Evolutionary conservation across 345 rosid genomes (phyloP).

Genomic region (Populus pruinosa): DNA sequence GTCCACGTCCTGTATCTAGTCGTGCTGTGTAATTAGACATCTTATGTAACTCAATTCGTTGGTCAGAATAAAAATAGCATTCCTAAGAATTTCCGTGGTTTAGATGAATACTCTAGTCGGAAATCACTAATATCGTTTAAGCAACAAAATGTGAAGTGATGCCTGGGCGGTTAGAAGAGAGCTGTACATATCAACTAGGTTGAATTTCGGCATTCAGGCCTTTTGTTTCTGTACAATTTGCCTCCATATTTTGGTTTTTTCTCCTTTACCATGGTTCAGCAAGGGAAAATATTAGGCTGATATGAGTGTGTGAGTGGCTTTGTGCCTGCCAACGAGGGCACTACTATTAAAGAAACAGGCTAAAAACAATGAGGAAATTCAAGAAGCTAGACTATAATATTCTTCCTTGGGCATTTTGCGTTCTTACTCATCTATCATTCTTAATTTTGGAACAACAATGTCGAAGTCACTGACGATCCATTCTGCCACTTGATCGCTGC

Average conservation of each 20-base stretch:
- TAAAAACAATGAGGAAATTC: no score
- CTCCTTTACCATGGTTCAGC: no score
- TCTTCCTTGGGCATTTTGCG: background rate
- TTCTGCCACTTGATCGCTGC: conserved; percentile 46
- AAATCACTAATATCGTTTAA: background rate
- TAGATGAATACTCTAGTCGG: background rate
- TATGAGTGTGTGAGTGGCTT: no score
- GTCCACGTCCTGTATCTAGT: background rate
- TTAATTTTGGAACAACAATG: background rate
- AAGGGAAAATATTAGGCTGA: no score
- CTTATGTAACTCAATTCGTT: background rate
- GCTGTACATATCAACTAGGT: background rate
- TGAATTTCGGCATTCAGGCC: no score
- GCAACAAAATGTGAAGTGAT: background rate
- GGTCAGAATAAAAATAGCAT: background rate
- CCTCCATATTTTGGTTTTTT: no score
- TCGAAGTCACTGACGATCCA: conserved; percentile 20
- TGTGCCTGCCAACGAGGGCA: no score
- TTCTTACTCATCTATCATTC: background rate
- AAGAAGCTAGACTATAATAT: background rate
- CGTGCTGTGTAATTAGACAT: background rate
- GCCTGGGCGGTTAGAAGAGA: background rate
- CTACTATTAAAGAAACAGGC: no score
- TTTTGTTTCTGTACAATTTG: no score
- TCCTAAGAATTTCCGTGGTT: background rate